Conservation (phyloP, 2,329 filamentous ascomycete species). For the Arthrobotrys iridis region DNA sequence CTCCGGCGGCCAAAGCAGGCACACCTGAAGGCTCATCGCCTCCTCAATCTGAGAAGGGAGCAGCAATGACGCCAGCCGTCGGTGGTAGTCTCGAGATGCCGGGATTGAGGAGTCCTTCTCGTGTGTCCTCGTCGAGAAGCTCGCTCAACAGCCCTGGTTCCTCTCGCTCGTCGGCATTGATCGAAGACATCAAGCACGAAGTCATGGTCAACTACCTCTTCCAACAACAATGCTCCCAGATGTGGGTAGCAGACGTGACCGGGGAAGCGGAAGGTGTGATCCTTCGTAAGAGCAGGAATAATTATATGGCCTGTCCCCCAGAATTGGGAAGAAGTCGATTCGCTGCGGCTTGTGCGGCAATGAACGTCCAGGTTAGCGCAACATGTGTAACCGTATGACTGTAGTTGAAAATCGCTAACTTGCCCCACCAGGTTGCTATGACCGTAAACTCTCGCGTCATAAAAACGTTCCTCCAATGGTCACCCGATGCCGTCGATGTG, state of each 20-base stretch:
- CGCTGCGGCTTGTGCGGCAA: conserved; percentile 71
- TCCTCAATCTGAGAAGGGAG: conserved; percentile 43
- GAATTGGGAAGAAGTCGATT: conserved; percentile 72
- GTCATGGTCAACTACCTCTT: conserved; percentile 86
- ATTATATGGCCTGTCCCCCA: conserved; percentile 78
- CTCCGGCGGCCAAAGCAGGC: conserved; percentile 63
- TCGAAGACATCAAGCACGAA: conserved; percentile 80
- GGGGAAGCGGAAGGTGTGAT: conserved; percentile 77
- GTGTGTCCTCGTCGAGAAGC: conserved; percentile 52
- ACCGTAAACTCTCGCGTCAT: conserved; percentile 82
- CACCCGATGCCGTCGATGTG: conserved; percentile 77
- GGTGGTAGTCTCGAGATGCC: conserved; percentile 54
- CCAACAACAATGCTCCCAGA: conserved; percentile 77
- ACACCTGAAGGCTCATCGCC: conserved; percentile 59
- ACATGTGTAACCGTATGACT: neutral
- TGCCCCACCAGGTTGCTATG: conserved; percentile 73
- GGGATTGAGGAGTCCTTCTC: conserved; percentile 42
- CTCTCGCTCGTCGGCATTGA: conserved; percentile 64
- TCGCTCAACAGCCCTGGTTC: conserved; percentile 52
- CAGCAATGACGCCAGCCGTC: conserved; percentile 54
- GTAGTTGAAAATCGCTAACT: conserved; percentile 53
- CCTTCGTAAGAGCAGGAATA: conserved; percentile 73
- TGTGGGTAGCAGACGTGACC: conserved; percentile 75
- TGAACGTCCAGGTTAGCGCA: conserved; percentile 74
- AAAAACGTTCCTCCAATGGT: conserved; percentile 78